phyloP scores from a whole-genome alignment of 352 stramenopile genomes.

The Pythium vanterpoolii region DNA sequence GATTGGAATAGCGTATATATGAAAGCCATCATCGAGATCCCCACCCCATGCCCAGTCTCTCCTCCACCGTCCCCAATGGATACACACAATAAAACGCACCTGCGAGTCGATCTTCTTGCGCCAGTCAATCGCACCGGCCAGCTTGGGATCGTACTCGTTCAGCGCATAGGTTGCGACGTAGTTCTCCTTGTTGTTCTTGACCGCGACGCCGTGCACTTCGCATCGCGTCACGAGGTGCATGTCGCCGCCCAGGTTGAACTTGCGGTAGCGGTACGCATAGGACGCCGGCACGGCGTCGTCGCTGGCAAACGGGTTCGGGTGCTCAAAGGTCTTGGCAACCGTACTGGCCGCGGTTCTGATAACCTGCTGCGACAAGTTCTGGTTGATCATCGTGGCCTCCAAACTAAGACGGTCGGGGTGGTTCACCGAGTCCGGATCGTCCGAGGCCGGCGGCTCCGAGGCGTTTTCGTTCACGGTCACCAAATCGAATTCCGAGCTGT shows the following conservation, averaged over 20 bases:
- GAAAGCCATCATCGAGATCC: constrained; percentile 66
- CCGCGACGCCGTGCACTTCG: constrained; percentile 91
- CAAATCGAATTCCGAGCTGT: constrained; percentile 93
- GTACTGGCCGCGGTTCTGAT: constrained; percentile 49
- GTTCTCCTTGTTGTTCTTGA: constrained; percentile 86
- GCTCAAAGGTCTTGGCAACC: constrained; percentile 52
- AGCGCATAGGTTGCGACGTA: constrained; percentile 95
- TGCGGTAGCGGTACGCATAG: constrained; percentile 96
- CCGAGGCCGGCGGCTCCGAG: constrained; percentile 82
- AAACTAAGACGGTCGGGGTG: constrained; percentile 93
- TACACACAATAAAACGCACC: constrained; percentile 31
- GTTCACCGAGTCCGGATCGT: constrained; percentile 93
- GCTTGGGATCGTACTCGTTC: constrained; percentile 97
- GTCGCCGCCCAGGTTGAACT: constrained; percentile 91
- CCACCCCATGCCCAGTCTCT: too few relatives aligned
- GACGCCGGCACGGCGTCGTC: constrained; percentile 92
- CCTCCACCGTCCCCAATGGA: constrained; percentile 13
- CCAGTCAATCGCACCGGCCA: constrained; percentile 88
- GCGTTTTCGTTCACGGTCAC: constrained; percentile 96
- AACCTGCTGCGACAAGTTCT: constrained; percentile 98
- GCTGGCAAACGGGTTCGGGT: constrained; percentile 94
- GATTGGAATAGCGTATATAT: constrained; percentile 53
- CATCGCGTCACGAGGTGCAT: constrained; percentile 91
- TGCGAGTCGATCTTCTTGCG: constrained; percentile 97
- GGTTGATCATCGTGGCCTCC: constrained; percentile 98